phyloP scores from a whole-genome alignment of 805 yeast species.

The Helenozyma rhizophorensis region DNA sequence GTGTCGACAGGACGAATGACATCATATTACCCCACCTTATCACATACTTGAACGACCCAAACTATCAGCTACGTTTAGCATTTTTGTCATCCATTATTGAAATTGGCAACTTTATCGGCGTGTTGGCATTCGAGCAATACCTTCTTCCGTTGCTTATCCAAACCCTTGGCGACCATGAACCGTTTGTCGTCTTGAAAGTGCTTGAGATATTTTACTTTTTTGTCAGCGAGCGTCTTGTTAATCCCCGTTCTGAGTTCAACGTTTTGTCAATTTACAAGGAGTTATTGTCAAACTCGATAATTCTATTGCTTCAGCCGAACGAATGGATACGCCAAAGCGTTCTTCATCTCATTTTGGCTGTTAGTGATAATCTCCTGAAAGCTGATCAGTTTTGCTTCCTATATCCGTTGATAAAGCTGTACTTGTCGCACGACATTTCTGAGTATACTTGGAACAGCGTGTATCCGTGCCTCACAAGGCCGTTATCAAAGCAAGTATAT shows the following conservation, averaged over 20 bases:
- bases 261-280: constrained; percentile 37
- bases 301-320: constrained; percentile 78
- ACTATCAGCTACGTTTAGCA: constrained; percentile 59
- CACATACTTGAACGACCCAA: constrained; percentile 82
- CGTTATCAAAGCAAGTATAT: constrained; percentile 62
- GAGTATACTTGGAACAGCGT: constrained; percentile 63
- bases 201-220: constrained; percentile 39
- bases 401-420: constrained; percentile 75
- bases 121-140: constrained; percentile 79
- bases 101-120: constrained; percentile 77
- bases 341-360: constrained; percentile 54
- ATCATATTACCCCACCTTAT: constrained; percentile 84
- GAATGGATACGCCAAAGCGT: constrained; percentile 76
- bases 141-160: constrained; percentile 81
- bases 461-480: constrained; percentile 62
- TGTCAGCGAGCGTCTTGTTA: constrained; percentile 28
- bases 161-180: constrained; percentile 80
- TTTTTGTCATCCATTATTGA: constrained; percentile 70
- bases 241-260: constrained; percentile 33
- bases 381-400: constrained; percentile 83
- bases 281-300: constrained; percentile 33
- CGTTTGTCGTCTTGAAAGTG: constrained; percentile 69
- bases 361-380: constrained; percentile 56
- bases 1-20: constrained; percentile 85
- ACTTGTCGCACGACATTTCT: constrained; percentile 69